Conservation (phyloP, 495 filamentous ascomycete genomes). For the Ascobolus immersus region DNA sequence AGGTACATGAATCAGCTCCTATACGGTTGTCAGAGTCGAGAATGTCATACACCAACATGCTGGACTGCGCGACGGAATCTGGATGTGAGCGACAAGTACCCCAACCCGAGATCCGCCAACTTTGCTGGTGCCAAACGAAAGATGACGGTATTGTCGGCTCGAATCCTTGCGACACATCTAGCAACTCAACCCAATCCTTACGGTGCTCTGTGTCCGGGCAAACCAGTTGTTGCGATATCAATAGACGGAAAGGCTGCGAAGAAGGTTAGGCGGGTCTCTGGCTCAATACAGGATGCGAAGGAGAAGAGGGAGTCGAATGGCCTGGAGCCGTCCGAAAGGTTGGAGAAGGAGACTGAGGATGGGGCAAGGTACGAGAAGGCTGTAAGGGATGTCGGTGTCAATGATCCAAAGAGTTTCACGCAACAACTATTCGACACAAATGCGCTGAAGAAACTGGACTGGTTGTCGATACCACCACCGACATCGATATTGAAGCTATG, state of each 20-base stretch:
- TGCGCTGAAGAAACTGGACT: constrained; percentile 55
- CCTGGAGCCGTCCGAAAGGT: neutral
- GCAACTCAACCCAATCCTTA: constrained; percentile 59
- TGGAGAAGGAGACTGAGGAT: constrained; percentile 6
- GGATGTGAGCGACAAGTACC: constrained; percentile 34
- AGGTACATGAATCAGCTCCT: constrained; percentile 70
- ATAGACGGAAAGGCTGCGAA: constrained; percentile 5
- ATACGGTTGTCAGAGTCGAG: constrained; percentile 42
- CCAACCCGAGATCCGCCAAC: constrained; percentile 49
- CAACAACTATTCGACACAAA: constrained; percentile 59
- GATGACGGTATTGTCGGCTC: constrained; percentile 35
- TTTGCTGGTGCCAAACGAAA: constrained; percentile 21
- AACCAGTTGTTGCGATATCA: constrained; percentile 17
- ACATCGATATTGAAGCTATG: neutral
- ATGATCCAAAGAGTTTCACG: constrained; percentile 63
- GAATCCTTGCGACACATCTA: constrained; percentile 52
- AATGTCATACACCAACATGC: constrained; percentile 52
- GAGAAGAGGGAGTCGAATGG: constrained; percentile 4
- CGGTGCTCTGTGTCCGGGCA: constrained; percentile 37
- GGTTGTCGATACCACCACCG: constrained; percentile 20
- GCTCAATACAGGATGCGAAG: constrained; percentile 6
- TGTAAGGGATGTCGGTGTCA: constrained; percentile 19
- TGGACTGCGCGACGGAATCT: constrained; percentile 47
- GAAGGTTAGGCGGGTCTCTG: no score
- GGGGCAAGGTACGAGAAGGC: constrained; percentile 13